Base-by-base conservation (phyloP, 2,329 filamentous ascomycete genomes). In the Beauveria sp. region DNA sequence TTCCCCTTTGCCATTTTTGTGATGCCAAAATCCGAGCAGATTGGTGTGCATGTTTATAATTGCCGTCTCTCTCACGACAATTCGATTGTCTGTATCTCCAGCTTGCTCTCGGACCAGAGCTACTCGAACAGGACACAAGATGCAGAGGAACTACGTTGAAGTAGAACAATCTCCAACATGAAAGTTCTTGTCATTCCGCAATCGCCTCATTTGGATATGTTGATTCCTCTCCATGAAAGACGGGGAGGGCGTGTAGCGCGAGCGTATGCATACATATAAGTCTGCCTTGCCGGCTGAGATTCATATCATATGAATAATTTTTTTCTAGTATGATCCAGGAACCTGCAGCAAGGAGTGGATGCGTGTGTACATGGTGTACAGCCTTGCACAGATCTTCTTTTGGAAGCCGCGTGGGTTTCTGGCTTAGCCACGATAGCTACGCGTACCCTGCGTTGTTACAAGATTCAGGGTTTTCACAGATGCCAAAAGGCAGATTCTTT, bases 401-500 rank as follows among this genome's bases (percentile, higher is more conserved):
- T 12, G 9, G 28, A 12, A 24, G 50, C 16, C 14, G 49, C 24
- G 3, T 51, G 10, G 7, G 26, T 40, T 42, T 40, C 5, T 7
- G 14, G 57, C 57, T 52, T 60, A 60, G 57, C 57, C 57, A 53
- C 57, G 49, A 53, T 52, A 22, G 47, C 46, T 59, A 59, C 57
- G 57, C 49, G 57, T 51, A 34, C 34, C 22, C 54, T 24, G 51
- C 9, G 16, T 43, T 5, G 16, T 20, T 55, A 16, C n/a, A 9
- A 24, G 16, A 14, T 34, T 34, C 16, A 26, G 4, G 34, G 45
- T 16, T 26, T 28, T 51, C 56, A 58, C 28, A 51, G 10, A 43
- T 30, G 34, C 56, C 46, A 43, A 12, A 24, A 30, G 24, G 40
- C 16, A n/a, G 38, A 28, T 16, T n/a, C 2, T n/a, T 8, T 20